Percentiles rank a stretch among this genome's conserved stretches.
phyloP scores from a whole-genome alignment of 768 basidiomycete genomes.

The Lyophyllum semitale region DNA sequence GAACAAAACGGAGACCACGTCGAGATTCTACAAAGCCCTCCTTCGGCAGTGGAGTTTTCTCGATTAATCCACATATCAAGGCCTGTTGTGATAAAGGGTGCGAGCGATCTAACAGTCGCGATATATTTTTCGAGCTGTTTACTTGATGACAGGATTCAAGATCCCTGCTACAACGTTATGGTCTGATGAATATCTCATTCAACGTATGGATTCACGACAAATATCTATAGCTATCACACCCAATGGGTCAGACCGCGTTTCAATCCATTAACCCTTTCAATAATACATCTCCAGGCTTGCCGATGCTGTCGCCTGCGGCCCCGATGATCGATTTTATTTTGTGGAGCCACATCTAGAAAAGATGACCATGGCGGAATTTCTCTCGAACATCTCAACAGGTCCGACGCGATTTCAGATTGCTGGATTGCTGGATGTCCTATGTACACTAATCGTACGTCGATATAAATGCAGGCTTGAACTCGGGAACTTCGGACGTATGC shows the following conservation, averaged over 20 bases:
- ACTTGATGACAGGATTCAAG: conserved; percentile 40
- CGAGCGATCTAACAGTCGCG: background rate
- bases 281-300: conserved; percentile 53
- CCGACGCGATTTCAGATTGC: conserved; percentile 12
- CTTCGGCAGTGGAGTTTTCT: conserved; percentile 70
- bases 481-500: conserved; percentile 37
- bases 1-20: conserved; percentile 61
- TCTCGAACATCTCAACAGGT: conserved; percentile 40
- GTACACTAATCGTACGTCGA: background rate
- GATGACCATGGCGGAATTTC: conserved; percentile 64
- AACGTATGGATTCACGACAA: conserved; percentile 49
- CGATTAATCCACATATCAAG: conserved; percentile 67
- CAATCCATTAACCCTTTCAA: conserved; percentile 1
- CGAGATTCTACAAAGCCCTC: conserved; percentile 52
- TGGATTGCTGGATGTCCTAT: background rate
- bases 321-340: conserved; percentile 66
- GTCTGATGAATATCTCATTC: conserved; percentile 63
- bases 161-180: conserved; percentile 56
- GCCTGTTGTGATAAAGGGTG: conserved; percentile 76
- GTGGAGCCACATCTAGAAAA: conserved; percentile 70
- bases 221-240: conserved; percentile 84
- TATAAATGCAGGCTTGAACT: conserved; percentile 1
- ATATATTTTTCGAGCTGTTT: background rate
- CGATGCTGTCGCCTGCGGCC: conserved; percentile 64
- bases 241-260: conserved; percentile 59